phyloP scores from a whole-genome alignment of 176 grass and related monocot species.

The Melocanna baccifera region DNA sequence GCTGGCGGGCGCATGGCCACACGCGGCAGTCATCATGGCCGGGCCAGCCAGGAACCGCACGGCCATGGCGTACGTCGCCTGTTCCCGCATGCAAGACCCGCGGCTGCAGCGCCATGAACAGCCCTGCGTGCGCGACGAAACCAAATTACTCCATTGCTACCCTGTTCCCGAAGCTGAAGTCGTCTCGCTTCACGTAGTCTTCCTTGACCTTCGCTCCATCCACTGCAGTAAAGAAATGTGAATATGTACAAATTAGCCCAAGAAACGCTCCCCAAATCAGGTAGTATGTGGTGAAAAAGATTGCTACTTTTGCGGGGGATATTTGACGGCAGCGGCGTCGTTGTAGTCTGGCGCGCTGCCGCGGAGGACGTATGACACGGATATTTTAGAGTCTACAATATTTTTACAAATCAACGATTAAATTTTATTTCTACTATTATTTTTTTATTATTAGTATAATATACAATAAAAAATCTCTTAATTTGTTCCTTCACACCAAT shows the following conservation, averaged over 20 bases:
- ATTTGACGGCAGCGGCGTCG: slow-evolving; percentile 56
- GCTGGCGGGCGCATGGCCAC: too few species aligned
- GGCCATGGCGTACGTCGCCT: slow-evolving; percentile 78
- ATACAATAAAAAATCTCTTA: too few species aligned
- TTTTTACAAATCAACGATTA: too few species aligned
- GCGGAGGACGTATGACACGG: slow-evolving; percentile 89
- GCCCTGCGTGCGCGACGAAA: slow-evolving; percentile 16
- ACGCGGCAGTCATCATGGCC: slow-evolving; percentile 77
- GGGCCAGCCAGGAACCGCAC: slow-evolving; percentile 79
- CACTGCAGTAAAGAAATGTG: slow-evolving; percentile 39
- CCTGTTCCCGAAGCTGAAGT: slow-evolving; percentile 90
- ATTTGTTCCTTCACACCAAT: too few species aligned
- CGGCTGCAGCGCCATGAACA: slow-evolving; percentile 98
- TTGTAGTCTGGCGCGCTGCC: slow-evolving; percentile 70
- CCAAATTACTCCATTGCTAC: slow-evolving; percentile 17
- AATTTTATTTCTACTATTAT: too few species aligned
- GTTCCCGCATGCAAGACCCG: slow-evolving; percentile 93
- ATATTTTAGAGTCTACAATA: not conserved
- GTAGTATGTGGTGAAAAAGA: not conserved
- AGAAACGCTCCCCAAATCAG: slow-evolving; percentile 12
- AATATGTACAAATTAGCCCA: slow-evolving; percentile 13
- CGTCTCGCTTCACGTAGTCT: slow-evolving; percentile 64
- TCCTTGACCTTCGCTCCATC: slow-evolving; percentile 55
- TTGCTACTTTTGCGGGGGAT: slow-evolving; percentile 68
- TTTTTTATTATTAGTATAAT: too few species aligned